A percentile compares a stretch with the other conserved stretches of the same genome.
phyloP scores from a whole-genome alignment of 1,139 yeast genomes.

The Candida neerlandica region DNA sequence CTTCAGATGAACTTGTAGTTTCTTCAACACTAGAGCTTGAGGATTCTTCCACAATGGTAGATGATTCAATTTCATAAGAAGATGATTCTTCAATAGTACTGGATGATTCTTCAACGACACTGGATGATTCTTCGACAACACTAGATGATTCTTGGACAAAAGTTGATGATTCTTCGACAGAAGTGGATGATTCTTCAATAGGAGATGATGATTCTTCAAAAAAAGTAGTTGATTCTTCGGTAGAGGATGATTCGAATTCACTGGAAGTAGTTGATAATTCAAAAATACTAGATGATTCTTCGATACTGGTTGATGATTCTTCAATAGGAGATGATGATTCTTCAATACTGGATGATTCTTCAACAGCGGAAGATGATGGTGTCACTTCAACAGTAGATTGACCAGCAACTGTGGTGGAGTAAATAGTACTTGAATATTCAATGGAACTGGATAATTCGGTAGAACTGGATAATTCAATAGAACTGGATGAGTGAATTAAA shows the following conservation, averaged over 20 bases:
- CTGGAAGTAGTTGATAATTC: neutral
- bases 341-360: neutral
- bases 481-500: no score
- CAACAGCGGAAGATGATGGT: neutral
- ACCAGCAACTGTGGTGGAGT: conserved; percentile 1
- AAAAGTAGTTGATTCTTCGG: neutral
- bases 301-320: neutral
- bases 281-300: neutral
- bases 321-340: neutral
- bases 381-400: neutral
- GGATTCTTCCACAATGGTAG: no score
- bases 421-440: neutral
- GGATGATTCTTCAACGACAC: neutral
- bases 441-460: neutral
- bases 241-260: neutral
- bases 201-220: neutral
- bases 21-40: no score
- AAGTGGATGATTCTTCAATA: neutral
- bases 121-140: neutral
- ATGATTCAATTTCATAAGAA: no score
- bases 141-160: no score
- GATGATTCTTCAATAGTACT: neutral
- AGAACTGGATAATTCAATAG: neutral
- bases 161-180: neutral
- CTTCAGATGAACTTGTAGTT: conserved; percentile 2